Percentiles rank a stretch among this genome's conserved stretches.
Evolutionary conservation across 192 early-diverging fungal genomes (phyloP).

Genomic region (Umbelopsis isabellina): DNA sequence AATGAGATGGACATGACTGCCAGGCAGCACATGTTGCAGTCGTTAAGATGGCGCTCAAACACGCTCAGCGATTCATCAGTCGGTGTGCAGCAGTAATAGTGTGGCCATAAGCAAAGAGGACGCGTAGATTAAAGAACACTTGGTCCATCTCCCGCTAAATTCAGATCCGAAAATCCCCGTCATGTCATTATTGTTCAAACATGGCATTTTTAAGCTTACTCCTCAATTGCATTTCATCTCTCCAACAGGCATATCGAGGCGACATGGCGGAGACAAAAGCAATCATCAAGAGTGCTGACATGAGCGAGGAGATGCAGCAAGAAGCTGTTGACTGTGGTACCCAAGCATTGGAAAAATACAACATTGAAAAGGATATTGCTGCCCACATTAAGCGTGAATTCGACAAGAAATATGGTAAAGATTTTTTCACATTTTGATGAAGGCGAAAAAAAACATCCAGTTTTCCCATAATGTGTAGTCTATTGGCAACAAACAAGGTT

Average conservation of each 20-base stretch:
- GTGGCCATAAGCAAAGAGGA: too few species aligned
- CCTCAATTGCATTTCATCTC: neutral
- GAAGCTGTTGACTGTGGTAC: conserved; percentile 88
- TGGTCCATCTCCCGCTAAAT: neutral
- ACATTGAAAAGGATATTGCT: conserved; percentile 98
- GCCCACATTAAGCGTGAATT: conserved; percentile 98
- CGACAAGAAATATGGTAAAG: conserved; percentile 88
- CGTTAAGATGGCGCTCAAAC: too few species aligned
- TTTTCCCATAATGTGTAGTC: too few species aligned
- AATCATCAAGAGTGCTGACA: conserved; percentile 97
- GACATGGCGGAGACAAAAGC: conserved; percentile 80
- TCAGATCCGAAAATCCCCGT: neutral
- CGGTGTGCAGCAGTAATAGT: too few species aligned
- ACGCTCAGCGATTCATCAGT: too few species aligned
- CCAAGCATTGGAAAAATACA: conserved; percentile 89
- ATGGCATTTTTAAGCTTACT: neutral
- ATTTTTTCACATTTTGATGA: neutral
- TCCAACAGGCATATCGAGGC: neutral
- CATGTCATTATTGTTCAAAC: neutral
- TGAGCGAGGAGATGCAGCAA: conserved; percentile 95
- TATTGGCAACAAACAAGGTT: neutral
- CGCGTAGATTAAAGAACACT: neutral
- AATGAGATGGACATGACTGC: too few species aligned
- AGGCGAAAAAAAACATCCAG: too few species aligned
- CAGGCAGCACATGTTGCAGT: too few species aligned